A percentile compares a stretch with the other conserved stretches of the same genome.
Conservation (phyloP, 2,329 filamentous ascomycete species). For the Coniella vitis region DNA sequence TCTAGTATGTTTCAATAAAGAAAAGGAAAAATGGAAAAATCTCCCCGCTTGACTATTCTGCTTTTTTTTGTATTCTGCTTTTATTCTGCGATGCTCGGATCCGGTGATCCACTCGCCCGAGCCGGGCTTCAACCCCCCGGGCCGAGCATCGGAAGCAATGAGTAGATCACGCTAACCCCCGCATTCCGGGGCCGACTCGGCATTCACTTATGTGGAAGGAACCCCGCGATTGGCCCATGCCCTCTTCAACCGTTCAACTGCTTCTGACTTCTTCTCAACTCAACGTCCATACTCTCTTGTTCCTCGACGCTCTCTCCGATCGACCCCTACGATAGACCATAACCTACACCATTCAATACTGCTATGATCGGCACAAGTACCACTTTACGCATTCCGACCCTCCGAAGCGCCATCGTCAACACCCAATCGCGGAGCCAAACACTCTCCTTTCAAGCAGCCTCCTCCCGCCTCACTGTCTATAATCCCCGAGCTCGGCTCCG, state of each 20-base stretch:
- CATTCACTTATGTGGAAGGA: neutral
- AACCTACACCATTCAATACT: too few species aligned
- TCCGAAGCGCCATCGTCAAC: neutral
- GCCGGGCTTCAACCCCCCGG: neutral
- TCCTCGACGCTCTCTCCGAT: too few species aligned
- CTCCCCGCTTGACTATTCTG: too few species aligned
- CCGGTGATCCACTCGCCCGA: neutral
- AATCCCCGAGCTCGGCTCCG: neutral
- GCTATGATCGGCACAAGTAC: neutral
- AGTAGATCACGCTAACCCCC: neutral
- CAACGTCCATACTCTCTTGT: too few species aligned
- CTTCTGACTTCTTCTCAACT: too few species aligned
- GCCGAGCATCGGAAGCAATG: neutral
- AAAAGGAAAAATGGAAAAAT: neutral
- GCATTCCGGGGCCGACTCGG: conserved; percentile 5
- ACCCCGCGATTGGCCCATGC: conserved; percentile 1
- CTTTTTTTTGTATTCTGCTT: too few species aligned
- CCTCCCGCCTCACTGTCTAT: too few species aligned
- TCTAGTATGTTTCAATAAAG: neutral
- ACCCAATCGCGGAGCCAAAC: neutral
- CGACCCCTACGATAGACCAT: too few species aligned
- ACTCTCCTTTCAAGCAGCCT: neutral
- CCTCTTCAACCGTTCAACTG: neutral
- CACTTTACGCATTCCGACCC: neutral
- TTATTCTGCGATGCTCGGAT: neutral